phyloP scores from a whole-genome alignment of 2,329 filamentous ascomycete genomes.

The Penicillium psychrosexuale region DNA sequence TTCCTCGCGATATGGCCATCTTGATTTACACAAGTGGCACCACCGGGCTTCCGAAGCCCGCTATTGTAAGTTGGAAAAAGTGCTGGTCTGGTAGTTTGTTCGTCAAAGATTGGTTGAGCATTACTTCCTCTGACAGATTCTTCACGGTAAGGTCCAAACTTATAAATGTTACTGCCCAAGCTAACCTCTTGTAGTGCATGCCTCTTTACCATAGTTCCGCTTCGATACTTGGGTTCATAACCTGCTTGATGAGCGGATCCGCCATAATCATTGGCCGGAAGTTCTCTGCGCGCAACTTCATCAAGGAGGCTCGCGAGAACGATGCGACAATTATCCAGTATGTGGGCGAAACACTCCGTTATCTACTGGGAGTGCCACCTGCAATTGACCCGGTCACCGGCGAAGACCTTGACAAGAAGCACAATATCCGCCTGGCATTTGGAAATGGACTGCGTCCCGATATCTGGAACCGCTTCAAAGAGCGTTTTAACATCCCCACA shows the following conservation, averaged over 20 bases:
- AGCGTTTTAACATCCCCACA: constrained; percentile 70
- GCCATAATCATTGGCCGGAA: constrained; percentile 71
- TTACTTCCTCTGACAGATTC: constrained; percentile 64
- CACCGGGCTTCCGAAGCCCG: constrained; percentile 77
- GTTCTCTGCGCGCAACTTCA: constrained; percentile 75
- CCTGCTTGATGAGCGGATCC: constrained; percentile 58
- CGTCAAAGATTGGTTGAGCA: constrained; percentile 54
- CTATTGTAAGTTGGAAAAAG: constrained; percentile 72
- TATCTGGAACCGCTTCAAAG: constrained; percentile 79
- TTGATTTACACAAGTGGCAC: constrained; percentile 86
- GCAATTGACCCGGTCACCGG: constrained; percentile 62
- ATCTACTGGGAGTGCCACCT: constrained; percentile 66
- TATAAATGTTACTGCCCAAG: background rate
- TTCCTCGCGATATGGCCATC: constrained; percentile 59
- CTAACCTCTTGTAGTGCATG: constrained; percentile 61
- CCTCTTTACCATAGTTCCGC: constrained; percentile 85
- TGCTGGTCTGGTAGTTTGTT: constrained; percentile 54
- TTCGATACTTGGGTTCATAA: constrained; percentile 63
- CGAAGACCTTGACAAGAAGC: constrained; percentile 66
- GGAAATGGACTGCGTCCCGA: constrained; percentile 85
- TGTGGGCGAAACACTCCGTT: constrained; percentile 82
- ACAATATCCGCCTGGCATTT: constrained; percentile 71
- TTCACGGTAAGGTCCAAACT: constrained; percentile 60
- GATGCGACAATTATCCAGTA: constrained; percentile 78
- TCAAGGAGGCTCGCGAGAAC: constrained; percentile 68